phyloP scores from a whole-genome alignment of 1,284 basidiomycete species.

The Melampsora americana region DNA sequence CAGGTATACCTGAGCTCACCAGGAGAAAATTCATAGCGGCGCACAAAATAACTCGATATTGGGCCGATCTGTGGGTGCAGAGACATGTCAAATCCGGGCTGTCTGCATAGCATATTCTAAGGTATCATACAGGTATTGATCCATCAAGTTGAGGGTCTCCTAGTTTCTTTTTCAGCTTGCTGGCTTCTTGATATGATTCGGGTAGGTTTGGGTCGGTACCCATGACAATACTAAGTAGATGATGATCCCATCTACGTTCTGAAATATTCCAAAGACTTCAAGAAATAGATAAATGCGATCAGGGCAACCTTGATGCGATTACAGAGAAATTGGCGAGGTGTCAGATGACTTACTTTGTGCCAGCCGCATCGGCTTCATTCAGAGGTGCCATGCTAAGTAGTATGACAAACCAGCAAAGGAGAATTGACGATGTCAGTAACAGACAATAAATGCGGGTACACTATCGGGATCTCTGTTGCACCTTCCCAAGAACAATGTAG shows the following conservation, averaged over 20 bases:
- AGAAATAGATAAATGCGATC: neutral
- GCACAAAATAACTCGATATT: conserved; percentile 68
- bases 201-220: conserved; percentile 58
- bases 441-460: neutral
- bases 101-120: neutral
- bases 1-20: conserved; percentile 57
- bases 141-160: conserved; percentile 32
- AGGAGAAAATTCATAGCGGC: conserved; percentile 72
- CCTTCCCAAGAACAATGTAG: conserved; percentile 67
- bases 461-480: conserved; percentile 53
- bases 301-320: neutral
- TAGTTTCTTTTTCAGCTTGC: conserved; percentile 35
- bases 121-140: conserved; percentile 39
- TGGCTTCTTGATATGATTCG: conserved; percentile 62
- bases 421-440: too few relatives aligned
- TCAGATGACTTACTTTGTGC: conserved; percentile 57
- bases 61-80: conserved; percentile 69
- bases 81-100: conserved; percentile 56
- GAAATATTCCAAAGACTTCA: conserved; percentile 65
- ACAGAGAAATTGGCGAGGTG: neutral
- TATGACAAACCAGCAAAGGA: neutral
- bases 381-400: conserved; percentile 59
- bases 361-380: conserved; percentile 70
- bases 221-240: conserved; percentile 69
- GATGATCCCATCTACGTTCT: conserved; percentile 65